These are phyloP conservation scores for Alternaria brassicae DNA, from an alignment of 2,329 filamentous ascomycete species.

Conservation along the genomic window DNA sequence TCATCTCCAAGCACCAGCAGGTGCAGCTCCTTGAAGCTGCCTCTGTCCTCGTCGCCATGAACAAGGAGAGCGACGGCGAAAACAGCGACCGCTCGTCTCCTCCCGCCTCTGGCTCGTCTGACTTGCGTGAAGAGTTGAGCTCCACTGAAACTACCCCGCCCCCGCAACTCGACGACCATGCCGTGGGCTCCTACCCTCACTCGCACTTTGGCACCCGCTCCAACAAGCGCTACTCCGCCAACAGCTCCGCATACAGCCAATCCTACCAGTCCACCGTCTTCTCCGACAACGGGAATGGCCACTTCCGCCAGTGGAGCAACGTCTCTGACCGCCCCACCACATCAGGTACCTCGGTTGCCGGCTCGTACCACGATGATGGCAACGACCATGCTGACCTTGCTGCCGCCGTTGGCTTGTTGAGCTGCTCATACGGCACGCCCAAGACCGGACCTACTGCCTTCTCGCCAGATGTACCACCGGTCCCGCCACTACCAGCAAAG, in stretches of 20 bases:
- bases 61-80: conserved; percentile 67
- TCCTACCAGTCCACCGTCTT: conserved; percentile 80
- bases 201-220: conserved; percentile 44
- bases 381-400: conserved; percentile 78
- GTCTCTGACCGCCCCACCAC: conserved; percentile 78
- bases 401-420: conserved; percentile 86
- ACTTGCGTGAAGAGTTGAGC: conserved; percentile 76
- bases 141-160: conserved; percentile 94
- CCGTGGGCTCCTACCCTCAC: conserved; percentile 56
- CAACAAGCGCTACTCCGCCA: conserved; percentile 57
- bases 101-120: conserved; percentile 79
- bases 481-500: conserved; percentile 83
- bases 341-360: conserved; percentile 64
- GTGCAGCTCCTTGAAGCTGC: conserved; percentile 96
- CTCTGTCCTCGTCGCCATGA: conserved; percentile 96
- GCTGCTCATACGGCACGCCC: conserved; percentile 88
- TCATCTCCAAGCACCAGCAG: conserved; percentile 99
- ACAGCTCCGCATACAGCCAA: conserved; percentile 66
- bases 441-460: conserved; percentile 69
- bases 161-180: conserved; percentile 72
- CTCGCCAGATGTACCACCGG: conserved; percentile 78
- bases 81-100: conserved; percentile 83
- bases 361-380: conserved; percentile 75
- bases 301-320: conserved; percentile 72
- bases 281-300: conserved; percentile 62